Percentiles rank a stretch among this genome's conserved stretches.
These are phyloP conservation scores for Apiotrichum gamsii DNA, from an alignment of 1,284 basidiomycete genomes.

Conservation along the genomic window DNA sequence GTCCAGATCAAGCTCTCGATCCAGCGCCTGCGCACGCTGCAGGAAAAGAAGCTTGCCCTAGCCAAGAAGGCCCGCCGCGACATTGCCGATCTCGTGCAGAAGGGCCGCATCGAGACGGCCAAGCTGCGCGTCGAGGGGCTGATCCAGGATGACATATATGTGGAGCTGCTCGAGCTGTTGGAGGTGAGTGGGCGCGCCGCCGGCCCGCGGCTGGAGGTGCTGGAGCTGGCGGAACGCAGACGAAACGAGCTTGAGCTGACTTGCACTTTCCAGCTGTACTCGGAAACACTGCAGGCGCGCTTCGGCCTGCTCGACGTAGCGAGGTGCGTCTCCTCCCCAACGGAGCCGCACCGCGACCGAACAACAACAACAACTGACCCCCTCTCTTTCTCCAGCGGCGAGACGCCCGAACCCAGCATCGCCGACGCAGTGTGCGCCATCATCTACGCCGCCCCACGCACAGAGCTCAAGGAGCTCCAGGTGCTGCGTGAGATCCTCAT, in stretches of 20 bases:
- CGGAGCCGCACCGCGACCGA: background rate
- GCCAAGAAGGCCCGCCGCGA: constrained; percentile 59
- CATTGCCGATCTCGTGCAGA: constrained; percentile 47
- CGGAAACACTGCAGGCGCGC: constrained; percentile 82
- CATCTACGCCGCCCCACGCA: constrained; percentile 83
- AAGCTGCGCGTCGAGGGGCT: constrained; percentile 43
- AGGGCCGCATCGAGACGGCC: constrained; percentile 44
- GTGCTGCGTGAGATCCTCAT: constrained; percentile 85
- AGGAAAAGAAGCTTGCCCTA: constrained; percentile 89
- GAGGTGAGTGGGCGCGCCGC: constrained; percentile 53
- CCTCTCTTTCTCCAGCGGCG: too few relatives aligned
- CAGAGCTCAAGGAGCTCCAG: constrained; percentile 88
- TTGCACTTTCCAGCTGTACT: constrained; percentile 60
- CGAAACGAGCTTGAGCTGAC: too few relatives aligned
- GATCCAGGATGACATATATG: constrained; percentile 48
- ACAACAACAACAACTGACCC: too few relatives aligned
- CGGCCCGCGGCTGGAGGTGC: too few relatives aligned
- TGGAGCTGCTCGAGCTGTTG: constrained; percentile 79
- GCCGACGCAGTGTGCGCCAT: constrained; percentile 68
- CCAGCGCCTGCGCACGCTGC: constrained; percentile 79
- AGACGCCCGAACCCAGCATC: constrained; percentile 75
- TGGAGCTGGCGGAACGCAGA: too few relatives aligned
- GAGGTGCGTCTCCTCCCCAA: constrained; percentile 18
- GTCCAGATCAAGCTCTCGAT: constrained; percentile 60
- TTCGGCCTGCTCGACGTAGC: constrained; percentile 75